Evolutionary conservation across 306 rosid species (phyloP), one percentile per base, ranked within the genome.

Genomic region (Rubus parviflorus): DNA sequence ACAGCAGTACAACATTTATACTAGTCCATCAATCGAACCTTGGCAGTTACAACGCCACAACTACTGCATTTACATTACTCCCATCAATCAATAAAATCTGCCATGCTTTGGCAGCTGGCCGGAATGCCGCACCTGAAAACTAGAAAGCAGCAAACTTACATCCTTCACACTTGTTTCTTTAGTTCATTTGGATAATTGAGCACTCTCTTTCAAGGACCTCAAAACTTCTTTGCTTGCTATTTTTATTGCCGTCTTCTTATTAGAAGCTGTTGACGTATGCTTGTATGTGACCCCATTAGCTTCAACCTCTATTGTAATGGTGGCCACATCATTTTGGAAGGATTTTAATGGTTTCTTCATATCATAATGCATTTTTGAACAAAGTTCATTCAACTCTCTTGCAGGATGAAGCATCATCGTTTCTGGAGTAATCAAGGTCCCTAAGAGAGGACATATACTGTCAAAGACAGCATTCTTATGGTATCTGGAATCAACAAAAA

Each of bases 401-500:
- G 19, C 72, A 0, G 98, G 97, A 40, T 91, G 90, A 37, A 74
- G 48, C 67, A 14, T 80, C 7, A 87, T 3, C 0, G 92, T 93
- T 57, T 86, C 88, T 0, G 91, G 96, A 10, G 93, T 90, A 11
- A 91, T 14, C 40, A 93, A 81, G 5, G 97, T 92, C 77, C 90
- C 92, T 75, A 94, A 76, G 22, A 94, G 87, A 13, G 89, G 96
- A 70, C 82, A 74, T 65, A 90, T 86, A 70, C 97, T 86, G 72
- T 69, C 45, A 80, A 87, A 86, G 56, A 94, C 94, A 17, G 14
- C 23, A 15, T 88, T 90, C 75, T 88, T 74, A 7, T 81, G 43
- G 79, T 80, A 90, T 30, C 88, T 87, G 0, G 98, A 90, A 77
- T 93, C 97, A 10, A 91, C 90, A 20, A 86, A 74, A 67, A 93